Percentiles rank a stretch among this genome's conserved stretches.
phyloP scores from a whole-genome alignment of 2,329 filamentous ascomycete species.

The Cytospora paraplurivora region DNA sequence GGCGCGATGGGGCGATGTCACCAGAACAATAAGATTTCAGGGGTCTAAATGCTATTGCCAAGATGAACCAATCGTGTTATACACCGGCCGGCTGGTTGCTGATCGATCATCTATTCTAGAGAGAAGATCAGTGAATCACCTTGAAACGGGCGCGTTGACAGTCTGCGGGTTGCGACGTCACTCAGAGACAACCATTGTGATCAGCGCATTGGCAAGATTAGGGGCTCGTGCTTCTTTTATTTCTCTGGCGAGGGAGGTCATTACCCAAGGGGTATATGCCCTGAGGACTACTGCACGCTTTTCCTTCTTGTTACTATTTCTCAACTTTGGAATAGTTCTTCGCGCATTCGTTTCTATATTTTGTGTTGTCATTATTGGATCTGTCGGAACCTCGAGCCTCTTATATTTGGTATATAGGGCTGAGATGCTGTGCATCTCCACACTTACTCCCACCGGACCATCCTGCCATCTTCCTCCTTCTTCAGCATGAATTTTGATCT shows the following conservation, averaged over 20 bases:
- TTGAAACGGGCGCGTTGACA: constrained; percentile 19
- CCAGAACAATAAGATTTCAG: constrained; percentile 7
- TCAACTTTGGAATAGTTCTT: neutral
- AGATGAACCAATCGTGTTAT: constrained; percentile 1
- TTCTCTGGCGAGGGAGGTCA: constrained; percentile 1
- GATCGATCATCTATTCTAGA: constrained; percentile 13
- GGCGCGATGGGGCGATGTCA: neutral
- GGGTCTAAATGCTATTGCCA: constrained; percentile 7
- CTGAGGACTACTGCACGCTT: neutral
- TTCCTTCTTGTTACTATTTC: neutral
- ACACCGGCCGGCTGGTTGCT: constrained; percentile 8
- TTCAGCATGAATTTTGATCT: constrained; percentile 8
- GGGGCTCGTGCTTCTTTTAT: constrained; percentile 18
- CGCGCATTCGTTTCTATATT: neutral
- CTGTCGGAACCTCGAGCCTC: neutral
- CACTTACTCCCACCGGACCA: neutral
- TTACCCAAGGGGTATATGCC: neutral
- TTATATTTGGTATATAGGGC: neutral
- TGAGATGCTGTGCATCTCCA: constrained; percentile 18
- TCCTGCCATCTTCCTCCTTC: neutral
- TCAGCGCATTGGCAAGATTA: constrained; percentile 18
- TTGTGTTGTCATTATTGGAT: neutral
- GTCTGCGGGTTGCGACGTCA: constrained; percentile 19
- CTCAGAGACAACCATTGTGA: constrained; percentile 17
- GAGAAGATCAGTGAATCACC: constrained; percentile 17